phyloP scores from a whole-genome alignment of 306 rosid species.

The Adenanthera pavonina region DNA sequence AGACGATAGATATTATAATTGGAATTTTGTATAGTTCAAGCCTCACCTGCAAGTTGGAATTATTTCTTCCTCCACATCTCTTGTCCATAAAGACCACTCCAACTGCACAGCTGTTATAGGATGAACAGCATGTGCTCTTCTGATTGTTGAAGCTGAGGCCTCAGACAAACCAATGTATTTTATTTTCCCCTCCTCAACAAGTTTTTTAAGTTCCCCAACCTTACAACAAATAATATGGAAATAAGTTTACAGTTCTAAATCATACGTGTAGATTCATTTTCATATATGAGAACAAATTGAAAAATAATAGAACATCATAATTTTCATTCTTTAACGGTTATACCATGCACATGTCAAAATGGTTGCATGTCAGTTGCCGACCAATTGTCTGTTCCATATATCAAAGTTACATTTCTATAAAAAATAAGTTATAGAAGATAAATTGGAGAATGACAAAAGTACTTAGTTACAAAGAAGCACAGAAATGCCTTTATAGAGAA shows the following conservation, averaged over 20 bases:
- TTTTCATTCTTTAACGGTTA: background rate
- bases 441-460: background rate
- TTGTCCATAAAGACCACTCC: conserved; percentile 68
- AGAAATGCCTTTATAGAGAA: background rate
- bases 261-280: background rate
- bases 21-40: background rate
- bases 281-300: too few relatives aligned
- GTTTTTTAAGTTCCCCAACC: conserved; percentile 67
- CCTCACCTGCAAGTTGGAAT: conserved; percentile 62
- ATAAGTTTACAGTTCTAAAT: background rate
- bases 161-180: conserved; percentile 67
- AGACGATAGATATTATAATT: background rate
- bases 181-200: conserved; percentile 65
- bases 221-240: conserved; percentile 6
- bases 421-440: background rate
- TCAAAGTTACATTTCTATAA: background rate
- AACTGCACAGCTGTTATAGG: conserved; percentile 65
- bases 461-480: background rate
- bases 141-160: conserved; percentile 70
- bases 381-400: background rate
- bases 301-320: background rate
- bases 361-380: background rate
- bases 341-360: background rate
- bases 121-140: conserved; percentile 69
- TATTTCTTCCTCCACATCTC: conserved; percentile 65